phyloP scores from a whole-genome alignment of 169 alveolate genomes.

The Sarcocystis neurona region DNA sequence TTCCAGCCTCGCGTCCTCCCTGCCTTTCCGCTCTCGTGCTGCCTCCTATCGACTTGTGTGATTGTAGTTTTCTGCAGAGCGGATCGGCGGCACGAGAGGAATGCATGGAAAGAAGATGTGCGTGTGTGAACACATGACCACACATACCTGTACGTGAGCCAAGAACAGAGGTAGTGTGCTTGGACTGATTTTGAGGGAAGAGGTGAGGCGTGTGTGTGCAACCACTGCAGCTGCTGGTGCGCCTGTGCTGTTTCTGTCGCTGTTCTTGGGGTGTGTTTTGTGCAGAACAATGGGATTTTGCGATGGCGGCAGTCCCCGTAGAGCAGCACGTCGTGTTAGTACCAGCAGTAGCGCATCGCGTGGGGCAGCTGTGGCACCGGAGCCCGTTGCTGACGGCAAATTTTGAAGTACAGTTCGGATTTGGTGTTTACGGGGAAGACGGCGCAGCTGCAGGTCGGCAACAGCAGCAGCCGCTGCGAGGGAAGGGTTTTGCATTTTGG shows the following conservation, averaged over 20 bases:
- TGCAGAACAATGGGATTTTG: conserved; percentile 70
- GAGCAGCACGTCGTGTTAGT: conserved; percentile 68
- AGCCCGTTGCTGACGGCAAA: conserved; percentile 69
- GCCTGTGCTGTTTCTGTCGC: no score
- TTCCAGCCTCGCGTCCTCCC: no score
- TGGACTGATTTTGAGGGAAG: no score
- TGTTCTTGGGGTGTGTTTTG: neutral
- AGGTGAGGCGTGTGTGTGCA: no score
- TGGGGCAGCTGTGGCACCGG: conserved; percentile 77
- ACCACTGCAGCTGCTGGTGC: no score
- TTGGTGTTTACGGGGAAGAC: conserved; percentile 67
- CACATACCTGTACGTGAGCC: neutral
- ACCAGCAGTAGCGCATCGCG: conserved; percentile 71
- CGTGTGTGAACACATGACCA: neutral
- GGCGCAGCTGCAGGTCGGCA: neutral
- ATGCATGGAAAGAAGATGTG: neutral
- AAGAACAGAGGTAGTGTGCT: no score
- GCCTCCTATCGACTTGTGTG: no score
- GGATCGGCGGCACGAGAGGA: no score
- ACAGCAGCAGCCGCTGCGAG: conserved; percentile 22
- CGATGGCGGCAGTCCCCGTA: conserved; percentile 74
- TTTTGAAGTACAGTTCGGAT: conserved; percentile 70
- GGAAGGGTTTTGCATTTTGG: conserved; percentile 77
- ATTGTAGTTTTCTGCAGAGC: no score
- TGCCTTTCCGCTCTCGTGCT: no score